These are phyloP conservation scores for Acacia melanoxylon DNA, from an alignment of 306 rosid species.

Conservation along the genomic window DNA sequence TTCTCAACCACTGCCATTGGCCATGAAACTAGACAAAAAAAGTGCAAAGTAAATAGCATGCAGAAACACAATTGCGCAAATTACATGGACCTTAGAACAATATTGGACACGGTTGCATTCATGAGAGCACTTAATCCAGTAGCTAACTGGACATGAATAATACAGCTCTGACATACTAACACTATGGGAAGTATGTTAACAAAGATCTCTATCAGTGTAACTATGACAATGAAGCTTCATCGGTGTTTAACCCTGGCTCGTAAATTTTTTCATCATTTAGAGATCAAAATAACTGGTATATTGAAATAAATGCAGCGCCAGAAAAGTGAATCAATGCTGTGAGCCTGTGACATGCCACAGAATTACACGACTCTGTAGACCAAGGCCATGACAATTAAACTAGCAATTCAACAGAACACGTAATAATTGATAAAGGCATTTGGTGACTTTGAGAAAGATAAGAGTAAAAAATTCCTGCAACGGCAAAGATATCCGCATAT, in stretches of 20 bases:
- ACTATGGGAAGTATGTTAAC: background rate
- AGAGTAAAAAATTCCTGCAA: background rate
- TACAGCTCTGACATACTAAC: too few relatives aligned
- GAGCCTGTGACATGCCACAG: background rate
- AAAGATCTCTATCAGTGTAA: conserved; percentile 55
- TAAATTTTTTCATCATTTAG: conserved; percentile 42
- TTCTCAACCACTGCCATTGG: background rate
- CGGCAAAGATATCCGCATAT: background rate
- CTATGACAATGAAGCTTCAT: conserved; percentile 55
- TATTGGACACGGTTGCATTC: background rate
- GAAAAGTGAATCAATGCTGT: background rate
- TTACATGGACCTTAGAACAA: background rate
- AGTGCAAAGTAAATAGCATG: background rate
- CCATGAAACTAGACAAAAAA: background rate
- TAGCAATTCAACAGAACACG: background rate
- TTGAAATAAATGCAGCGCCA: background rate
- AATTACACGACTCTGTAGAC: background rate
- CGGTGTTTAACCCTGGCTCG: conserved; percentile 37
- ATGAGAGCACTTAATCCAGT: background rate
- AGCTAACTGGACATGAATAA: too few relatives aligned
- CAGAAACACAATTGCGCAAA: background rate
- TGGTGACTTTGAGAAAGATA: background rate
- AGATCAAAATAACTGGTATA: conserved; percentile 28
- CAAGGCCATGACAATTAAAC: background rate
- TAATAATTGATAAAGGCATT: background rate